phyloP scores from a whole-genome alignment of 2,329 filamentous ascomycete species.

The Fusarium drepaniforme region DNA sequence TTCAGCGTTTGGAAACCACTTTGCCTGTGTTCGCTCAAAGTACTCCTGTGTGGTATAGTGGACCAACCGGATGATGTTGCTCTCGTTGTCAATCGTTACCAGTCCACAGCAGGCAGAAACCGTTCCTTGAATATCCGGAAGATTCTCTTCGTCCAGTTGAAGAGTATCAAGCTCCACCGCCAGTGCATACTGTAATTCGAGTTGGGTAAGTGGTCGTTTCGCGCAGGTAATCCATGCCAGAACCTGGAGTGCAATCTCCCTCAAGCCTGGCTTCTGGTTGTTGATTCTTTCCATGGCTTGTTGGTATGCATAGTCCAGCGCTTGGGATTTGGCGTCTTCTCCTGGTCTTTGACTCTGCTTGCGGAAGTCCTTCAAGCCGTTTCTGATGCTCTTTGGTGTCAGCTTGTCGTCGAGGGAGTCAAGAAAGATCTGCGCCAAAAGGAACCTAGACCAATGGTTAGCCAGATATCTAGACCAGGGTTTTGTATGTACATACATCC shows the following conservation, averaged over 20 bases:
- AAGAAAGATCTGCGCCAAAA: neutral
- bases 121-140: slow-evolving; percentile 49
- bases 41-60: slow-evolving; percentile 62
- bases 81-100: slow-evolving; percentile 54
- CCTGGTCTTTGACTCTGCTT: slow-evolving; percentile 36
- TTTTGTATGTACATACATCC: neutral
- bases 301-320: slow-evolving; percentile 50
- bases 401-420: neutral
- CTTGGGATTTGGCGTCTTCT: slow-evolving; percentile 45
- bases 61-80: slow-evolving; percentile 54
- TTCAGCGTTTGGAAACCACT: neutral
- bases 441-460: neutral
- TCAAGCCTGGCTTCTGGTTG: slow-evolving; percentile 46
- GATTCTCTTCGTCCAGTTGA: slow-evolving; percentile 50
- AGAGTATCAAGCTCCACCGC: slow-evolving; percentile 46
- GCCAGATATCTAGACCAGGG: neutral
- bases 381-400: neutral
- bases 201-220: slow-evolving; percentile 46
- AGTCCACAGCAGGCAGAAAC: slow-evolving; percentile 56
- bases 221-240: slow-evolving; percentile 57
- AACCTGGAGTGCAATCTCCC: slow-evolving; percentile 51
- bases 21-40: neutral
- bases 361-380: neutral
- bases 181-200: slow-evolving; percentile 57
- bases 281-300: slow-evolving; percentile 57